Evolutionary conservation across 2,329 filamentous ascomycete genomes (phyloP).

Genomic region (Pseudogymnoascus verrucosus): DNA sequence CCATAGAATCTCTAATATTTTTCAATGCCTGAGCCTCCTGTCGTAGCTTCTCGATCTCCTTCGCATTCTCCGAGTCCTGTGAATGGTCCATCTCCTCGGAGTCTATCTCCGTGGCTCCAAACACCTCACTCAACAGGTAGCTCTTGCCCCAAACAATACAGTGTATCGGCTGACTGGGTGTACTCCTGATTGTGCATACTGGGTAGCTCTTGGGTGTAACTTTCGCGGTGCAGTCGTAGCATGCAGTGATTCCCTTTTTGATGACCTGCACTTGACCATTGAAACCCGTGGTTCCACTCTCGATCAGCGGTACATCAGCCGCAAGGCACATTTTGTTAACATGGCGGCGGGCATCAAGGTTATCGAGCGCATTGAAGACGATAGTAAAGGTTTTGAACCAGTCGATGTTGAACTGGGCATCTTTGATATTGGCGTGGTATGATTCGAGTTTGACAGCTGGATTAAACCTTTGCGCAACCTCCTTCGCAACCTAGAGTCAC

Average conservation of each 20-base stretch:
- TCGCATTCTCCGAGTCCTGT: slow-evolving; percentile 70
- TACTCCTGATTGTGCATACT: slow-evolving; percentile 94
- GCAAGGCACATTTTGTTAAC: slow-evolving; percentile 97
- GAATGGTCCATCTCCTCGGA: slow-evolving; percentile 70
- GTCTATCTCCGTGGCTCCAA: slow-evolving; percentile 84
- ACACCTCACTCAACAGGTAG: slow-evolving; percentile 88
- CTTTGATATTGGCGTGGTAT: slow-evolving; percentile 93
- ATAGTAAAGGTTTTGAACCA: slow-evolving; percentile 81
- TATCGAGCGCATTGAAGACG: slow-evolving; percentile 96
- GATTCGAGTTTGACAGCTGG: slow-evolving; percentile 79
- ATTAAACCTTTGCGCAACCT: slow-evolving; percentile 85
- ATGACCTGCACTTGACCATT: slow-evolving; percentile 97
- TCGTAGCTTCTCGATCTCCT: slow-evolving; percentile 81
- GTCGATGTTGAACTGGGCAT: slow-evolving; percentile 71
- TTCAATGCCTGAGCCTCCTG: slow-evolving; percentile 78
- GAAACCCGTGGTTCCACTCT: slow-evolving; percentile 96
- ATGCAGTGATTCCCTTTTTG: slow-evolving; percentile 83
- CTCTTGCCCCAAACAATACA: slow-evolving; percentile 99
- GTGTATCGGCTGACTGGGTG: slow-evolving; percentile 91
- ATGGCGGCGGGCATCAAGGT: slow-evolving; percentile 85
- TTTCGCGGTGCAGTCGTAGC: slow-evolving; percentile 91
- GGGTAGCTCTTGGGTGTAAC: slow-evolving; percentile 87
- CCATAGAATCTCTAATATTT: slow-evolving; percentile 72
- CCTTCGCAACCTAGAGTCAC: slow-evolving; percentile 68
- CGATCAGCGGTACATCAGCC: slow-evolving; percentile 81